Conservation (phyloP, 208 protist genomes). For the Leptomonas pyrrhocoris region DNA sequence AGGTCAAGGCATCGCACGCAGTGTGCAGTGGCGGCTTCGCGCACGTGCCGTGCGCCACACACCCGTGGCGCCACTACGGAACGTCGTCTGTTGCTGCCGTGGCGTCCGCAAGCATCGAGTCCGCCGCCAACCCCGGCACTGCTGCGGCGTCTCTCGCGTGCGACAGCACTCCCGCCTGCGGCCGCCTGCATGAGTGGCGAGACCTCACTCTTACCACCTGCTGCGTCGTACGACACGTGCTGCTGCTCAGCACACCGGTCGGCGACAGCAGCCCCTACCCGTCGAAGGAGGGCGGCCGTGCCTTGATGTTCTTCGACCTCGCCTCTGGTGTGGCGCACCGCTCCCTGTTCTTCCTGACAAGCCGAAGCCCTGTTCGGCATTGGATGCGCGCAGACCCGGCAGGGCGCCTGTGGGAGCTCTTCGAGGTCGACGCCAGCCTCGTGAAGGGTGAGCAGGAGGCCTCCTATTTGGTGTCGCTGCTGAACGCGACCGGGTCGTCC, state of each 20-base stretch:
- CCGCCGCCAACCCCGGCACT: no score
- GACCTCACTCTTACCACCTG: conserved; percentile 37
- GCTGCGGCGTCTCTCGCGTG: no score
- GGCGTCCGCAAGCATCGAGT: no score
- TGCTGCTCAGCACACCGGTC: conserved; percentile 39
- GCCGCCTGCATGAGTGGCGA: conserved; percentile 48
- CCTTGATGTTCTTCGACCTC: conserved; percentile 55
- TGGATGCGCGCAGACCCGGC: conserved; percentile 44
- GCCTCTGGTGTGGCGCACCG: conserved; percentile 35
- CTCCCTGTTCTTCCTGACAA: conserved; percentile 47
- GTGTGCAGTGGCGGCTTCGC: conserved; percentile 58
- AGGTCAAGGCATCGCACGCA: conserved; percentile 48
- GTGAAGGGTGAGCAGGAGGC: conserved; percentile 29
- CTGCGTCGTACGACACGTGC: conserved; percentile 29
- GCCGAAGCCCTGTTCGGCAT: conserved; percentile 38
- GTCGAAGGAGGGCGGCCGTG: conserved; percentile 30
- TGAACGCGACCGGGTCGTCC: conserved; percentile 14
- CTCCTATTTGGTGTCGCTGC: conserved; percentile 36
- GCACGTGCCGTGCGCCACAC: conserved; percentile 46
- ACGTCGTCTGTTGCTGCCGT: conserved; percentile 15
- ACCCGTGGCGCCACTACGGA: conserved; percentile 39
- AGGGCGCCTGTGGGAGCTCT: conserved; percentile 47
- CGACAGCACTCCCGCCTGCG: conserved; percentile 12
- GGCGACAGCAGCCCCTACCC: conserved; percentile 38
- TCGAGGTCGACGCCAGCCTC: conserved; percentile 45